Base-by-base conservation (phyloP, 2,329 filamentous ascomycete species). In the Cladophialophora yegresii region DNA sequence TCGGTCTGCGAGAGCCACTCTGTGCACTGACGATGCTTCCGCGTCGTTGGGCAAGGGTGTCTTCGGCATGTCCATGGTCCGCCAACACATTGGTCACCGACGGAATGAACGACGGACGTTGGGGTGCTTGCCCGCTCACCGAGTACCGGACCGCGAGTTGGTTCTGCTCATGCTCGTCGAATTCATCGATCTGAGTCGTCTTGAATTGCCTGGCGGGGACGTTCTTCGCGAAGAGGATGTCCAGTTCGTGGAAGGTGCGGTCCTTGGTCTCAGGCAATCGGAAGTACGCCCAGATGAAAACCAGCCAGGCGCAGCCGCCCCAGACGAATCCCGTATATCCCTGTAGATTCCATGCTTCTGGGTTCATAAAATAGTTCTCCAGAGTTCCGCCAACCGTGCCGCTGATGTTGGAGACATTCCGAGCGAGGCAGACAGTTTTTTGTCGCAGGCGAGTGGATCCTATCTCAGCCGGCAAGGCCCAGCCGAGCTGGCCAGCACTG, bases 341-440 rank as follows among this genome's bases (percentile, higher is more conserved):
- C 23, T 71, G 72, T 74, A 75, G 77, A 58, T 78, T 73, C 76
- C 75, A 78, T 7, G 61, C 65, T n/a, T 58, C 71, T 1, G 71
- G 69, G 10, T 71, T 73, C 23, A 75, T 67, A 63, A 72, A 71
- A 16, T 68, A 67, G 9, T 71, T 71, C 26, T 70, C 72, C 23
- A 73, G 60, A 5, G 70, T 64, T 33, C 77, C 83, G 70, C 77
- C 78, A 23, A 79, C 67, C 47, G 85, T 82, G 30, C 54, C 58
- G 47, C 64, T 59, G 22, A 45, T 62, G 68, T 85, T 84, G 74
- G 84, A 85, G 22, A 78, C 71, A 50, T 75, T 77, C 10, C 83
- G 77, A 1, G 82, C 82, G 47, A 85, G 75, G 2, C 83, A 82
- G 22, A 84, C 81, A 0, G 82, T 83, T 75, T 85, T 84, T 26